Base-by-base conservation (phyloP, 768 basidiomycete species). In the Termitomyces bulborhizus region DNA sequence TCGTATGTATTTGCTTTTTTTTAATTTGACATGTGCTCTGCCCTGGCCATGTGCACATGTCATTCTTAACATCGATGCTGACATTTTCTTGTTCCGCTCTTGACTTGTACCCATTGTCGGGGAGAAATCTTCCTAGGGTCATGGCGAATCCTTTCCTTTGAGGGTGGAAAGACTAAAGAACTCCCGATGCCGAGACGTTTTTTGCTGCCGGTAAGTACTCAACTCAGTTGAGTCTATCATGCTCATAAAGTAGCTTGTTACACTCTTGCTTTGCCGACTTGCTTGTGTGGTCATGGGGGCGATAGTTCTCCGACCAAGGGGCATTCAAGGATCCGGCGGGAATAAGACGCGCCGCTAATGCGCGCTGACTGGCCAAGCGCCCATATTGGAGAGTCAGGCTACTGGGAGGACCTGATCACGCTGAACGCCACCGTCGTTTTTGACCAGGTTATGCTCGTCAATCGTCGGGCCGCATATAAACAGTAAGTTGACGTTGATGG, bases 291-390 rank as follows among this genome's bases (percentile, higher is more conserved):
- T 11, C 47, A 47, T 46, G 48, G 29, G 21, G 47, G 41, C 5
- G 29, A 16, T 44, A 61, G 62, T 69, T 68, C 53, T 66, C 68
- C 27, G 46, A 40, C 15, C 50, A 60, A 12, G 64, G 64, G 21
- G 21, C 21, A 21, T 21, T 21, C 86, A 76, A 84, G 34, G 88
- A 90, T 63, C 59, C 62, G 9, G 80, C 83, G 1, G 76, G 78
- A 12, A 75, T 90, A 62, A 62, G 81, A 86, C 62, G 75, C 79
- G 21, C 83, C 82, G 48, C 73, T 89, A 57, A 73, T 90, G 56
- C 81, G 84, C 26, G 78, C 82, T 7, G 81, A 80, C 0, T 89
- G 88, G 66, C 86, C 86, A 1, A 70, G 68, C 18, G 63, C 80
- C 7, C 67, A 82, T 1, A 77, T 89, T 26, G 85, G 88, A 60